A percentile compares a stretch with the other conserved stretches of the same genome.
These are phyloP conservation scores for Phytophthora syringae DNA, from an alignment of 352 stramenopile genomes.

Conservation along the genomic window DNA sequence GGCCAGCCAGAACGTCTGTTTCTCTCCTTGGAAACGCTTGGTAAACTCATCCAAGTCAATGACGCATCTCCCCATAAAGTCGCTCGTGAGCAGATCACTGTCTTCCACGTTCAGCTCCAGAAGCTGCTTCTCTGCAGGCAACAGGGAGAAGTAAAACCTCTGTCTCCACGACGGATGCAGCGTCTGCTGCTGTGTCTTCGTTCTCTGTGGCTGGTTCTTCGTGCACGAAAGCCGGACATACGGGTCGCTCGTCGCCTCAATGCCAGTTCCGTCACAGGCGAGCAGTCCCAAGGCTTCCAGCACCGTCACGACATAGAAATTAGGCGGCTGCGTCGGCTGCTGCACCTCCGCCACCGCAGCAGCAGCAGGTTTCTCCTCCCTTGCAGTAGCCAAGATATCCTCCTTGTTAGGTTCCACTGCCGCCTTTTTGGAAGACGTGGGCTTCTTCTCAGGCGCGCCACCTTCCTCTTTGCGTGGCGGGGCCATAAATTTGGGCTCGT, in stretches of 20 bases:
- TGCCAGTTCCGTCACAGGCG: constrained; percentile 60
- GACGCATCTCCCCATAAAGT: constrained; percentile 76
- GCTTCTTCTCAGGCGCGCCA: constrained; percentile 8
- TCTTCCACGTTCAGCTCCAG: constrained; percentile 72
- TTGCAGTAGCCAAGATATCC: background rate
- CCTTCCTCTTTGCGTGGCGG: constrained; percentile 14
- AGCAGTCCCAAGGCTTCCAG: constrained; percentile 63
- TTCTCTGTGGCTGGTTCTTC: constrained; percentile 65
- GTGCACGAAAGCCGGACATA: constrained; percentile 66
- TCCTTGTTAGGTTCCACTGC: constrained; percentile 8
- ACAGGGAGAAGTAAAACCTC: constrained; percentile 70
- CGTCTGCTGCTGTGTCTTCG: constrained; percentile 69
- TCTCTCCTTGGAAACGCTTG: constrained; percentile 48
- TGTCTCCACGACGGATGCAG: constrained; percentile 73
- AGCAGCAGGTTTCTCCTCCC: constrained; percentile 22
- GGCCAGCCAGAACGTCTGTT: constrained; percentile 74
- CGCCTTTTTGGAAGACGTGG: constrained; percentile 9
- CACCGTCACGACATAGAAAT: constrained; percentile 75
- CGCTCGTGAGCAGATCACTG: constrained; percentile 67
- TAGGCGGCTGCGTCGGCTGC: constrained; percentile 30
- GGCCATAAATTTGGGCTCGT: constrained; percentile 52
- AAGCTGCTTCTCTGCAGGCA: constrained; percentile 45
- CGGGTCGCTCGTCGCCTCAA: constrained; percentile 69
- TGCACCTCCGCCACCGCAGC: background rate
- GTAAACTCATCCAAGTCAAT: constrained; percentile 73